A percentile compares a stretch with the other conserved stretches of the same genome.
These are phyloP conservation scores for Chrysosporium keratinophilum DNA, from an alignment of 2,329 filamentous ascomycete species.

Conservation along the genomic window DNA sequence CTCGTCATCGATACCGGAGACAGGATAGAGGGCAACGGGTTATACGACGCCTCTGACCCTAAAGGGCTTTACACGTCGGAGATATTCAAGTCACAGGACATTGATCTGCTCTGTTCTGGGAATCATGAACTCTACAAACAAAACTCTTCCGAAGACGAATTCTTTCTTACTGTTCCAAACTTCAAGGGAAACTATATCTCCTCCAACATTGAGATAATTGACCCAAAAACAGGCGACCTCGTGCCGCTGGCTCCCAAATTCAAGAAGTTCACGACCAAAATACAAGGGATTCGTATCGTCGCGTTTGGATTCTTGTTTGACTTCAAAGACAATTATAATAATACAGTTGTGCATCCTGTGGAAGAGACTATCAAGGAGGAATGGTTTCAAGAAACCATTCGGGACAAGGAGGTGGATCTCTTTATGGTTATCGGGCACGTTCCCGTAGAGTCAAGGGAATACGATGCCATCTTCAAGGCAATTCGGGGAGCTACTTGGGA, in stretches of 20 bases:
- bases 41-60: constrained; percentile 81
- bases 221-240: constrained; percentile 58
- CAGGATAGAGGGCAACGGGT: constrained; percentile 82
- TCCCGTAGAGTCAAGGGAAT: constrained; percentile 69
- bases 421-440: constrained; percentile 83
- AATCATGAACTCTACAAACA: constrained; percentile 92
- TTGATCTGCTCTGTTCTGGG: constrained; percentile 77
- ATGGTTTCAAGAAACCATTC: constrained; percentile 82
- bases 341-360: constrained; percentile 72
- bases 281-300: constrained; percentile 70
- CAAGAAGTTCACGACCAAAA: constrained; percentile 83
- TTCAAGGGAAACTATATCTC: constrained; percentile 74
- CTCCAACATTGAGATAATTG: constrained; percentile 83
- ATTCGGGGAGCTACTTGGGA: constrained; percentile 69
- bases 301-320: constrained; percentile 94
- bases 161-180: constrained; percentile 67
- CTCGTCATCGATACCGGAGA: constrained; percentile 95
- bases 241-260: constrained; percentile 72
- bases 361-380: constrained; percentile 67
- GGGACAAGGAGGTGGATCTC: constrained; percentile 67
- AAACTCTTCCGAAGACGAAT: constrained; percentile 68
- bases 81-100: constrained; percentile 69
- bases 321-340: constrained; percentile 83
- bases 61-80: constrained; percentile 84
- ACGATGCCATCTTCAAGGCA: constrained; percentile 62